phyloP scores from a whole-genome alignment of 495 filamentous ascomycete species.

The Xylaria palmicola region DNA sequence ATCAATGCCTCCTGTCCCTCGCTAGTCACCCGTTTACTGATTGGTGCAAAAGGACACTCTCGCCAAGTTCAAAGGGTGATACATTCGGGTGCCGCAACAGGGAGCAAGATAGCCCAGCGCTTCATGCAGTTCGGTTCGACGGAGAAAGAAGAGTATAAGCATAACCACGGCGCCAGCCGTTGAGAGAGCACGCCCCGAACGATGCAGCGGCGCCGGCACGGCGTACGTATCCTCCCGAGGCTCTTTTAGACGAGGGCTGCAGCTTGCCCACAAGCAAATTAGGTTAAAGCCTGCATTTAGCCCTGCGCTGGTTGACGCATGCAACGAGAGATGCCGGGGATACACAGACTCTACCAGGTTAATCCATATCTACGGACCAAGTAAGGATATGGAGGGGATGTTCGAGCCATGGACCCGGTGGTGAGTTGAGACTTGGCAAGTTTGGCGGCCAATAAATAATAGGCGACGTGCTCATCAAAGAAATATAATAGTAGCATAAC shows the following conservation, averaged over 20 bases:
- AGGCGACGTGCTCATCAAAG: not conserved
- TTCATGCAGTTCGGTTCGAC: not conserved
- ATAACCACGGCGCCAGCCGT: not conserved
- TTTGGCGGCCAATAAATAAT: not conserved
- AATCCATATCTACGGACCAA: no score
- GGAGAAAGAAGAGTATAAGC: not conserved
- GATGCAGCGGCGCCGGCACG: no score
- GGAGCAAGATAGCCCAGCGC: not conserved
- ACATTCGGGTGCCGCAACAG: not conserved
- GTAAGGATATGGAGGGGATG: not conserved
- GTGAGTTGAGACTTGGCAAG: no score
- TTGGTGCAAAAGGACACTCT: constrained; percentile 58
- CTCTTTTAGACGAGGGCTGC: no score
- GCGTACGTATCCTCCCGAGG: no score
- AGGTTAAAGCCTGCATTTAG: not conserved
- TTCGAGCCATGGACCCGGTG: not conserved
- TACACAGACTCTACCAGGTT: no score
- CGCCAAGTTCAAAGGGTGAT: constrained; percentile 74
- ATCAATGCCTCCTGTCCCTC: not conserved
- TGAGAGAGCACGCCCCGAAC: not conserved
- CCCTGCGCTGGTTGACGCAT: not conserved
- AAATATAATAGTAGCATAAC: no score
- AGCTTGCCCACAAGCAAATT: not conserved
- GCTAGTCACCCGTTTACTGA: not conserved
- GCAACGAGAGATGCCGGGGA: no score